phyloP scores from a whole-genome alignment of 306 rosid species.

The Geum urbanum region DNA sequence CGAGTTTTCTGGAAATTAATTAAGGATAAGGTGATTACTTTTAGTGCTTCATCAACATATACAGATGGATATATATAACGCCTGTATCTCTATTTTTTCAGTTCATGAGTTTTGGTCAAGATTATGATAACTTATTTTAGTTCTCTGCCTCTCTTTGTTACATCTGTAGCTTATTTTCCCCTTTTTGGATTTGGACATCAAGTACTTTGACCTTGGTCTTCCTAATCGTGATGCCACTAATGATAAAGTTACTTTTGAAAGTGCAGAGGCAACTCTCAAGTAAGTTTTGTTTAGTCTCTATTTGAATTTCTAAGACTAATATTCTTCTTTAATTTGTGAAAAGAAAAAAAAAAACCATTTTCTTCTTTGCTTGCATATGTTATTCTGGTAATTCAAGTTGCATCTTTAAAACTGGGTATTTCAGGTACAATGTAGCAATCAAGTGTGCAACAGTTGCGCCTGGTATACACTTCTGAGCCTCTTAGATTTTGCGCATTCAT shows the following conservation, averaged over 20 bases:
- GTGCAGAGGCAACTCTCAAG: constrained; percentile 99
- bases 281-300: constrained; percentile 31
- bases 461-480: constrained; percentile 42
- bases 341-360: too few relatives aligned
- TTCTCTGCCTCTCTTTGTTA: constrained; percentile 6
- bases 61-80: neutral
- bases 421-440: constrained; percentile 92
- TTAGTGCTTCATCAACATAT: neutral
- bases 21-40: constrained; percentile 73
- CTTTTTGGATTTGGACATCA: constrained; percentile 93
- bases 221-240: constrained; percentile 82
- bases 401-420: constrained; percentile 18
- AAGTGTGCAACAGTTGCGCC: constrained; percentile 98
- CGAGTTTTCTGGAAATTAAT: constrained; percentile 86
- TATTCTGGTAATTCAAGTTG: constrained; percentile 3
- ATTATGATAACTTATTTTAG: constrained; percentile 5
- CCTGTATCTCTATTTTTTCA: neutral
- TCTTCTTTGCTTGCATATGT: neutral
- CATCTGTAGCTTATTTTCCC: constrained; percentile 76
- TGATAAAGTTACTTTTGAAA: constrained; percentile 89
- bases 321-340: neutral
- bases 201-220: constrained; percentile 93
- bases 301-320: neutral
- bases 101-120: neutral
- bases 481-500: neutral